Conservation (phyloP, 1,284 basidiomycete genomes). For the Tausonia pullulans region DNA sequence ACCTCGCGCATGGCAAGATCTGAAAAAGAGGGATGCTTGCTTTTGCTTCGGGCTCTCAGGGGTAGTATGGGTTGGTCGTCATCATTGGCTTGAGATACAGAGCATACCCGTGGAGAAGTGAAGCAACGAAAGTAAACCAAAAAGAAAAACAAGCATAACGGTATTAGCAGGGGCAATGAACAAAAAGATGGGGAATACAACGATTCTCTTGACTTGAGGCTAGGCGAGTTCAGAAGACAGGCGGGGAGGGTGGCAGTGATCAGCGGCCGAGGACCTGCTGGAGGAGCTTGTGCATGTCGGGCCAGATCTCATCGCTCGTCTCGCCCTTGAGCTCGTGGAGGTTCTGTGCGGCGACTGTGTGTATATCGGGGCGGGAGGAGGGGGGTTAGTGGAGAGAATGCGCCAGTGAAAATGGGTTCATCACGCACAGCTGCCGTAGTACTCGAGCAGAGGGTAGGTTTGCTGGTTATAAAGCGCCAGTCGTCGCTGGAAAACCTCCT, state of each 20-base stretch:
- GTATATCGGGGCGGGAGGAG: background rate
- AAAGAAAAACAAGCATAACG: no score
- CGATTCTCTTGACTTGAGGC: no score
- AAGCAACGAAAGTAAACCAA: no score
- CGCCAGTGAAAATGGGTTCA: background rate
- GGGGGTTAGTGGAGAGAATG: background rate
- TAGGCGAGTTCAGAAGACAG: no score
- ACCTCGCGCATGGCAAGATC: constrained; percentile 77
- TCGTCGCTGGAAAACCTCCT: constrained; percentile 11
- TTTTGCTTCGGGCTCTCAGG: background rate
- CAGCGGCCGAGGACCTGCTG: background rate
- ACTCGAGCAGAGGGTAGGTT: constrained; percentile 12
- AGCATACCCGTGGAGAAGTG: background rate
- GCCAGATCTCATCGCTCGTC: constrained; percentile 16
- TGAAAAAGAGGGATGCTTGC: constrained; percentile 32
- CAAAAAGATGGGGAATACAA: no score
- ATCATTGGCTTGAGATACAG: background rate
- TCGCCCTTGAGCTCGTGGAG: constrained; percentile 12
- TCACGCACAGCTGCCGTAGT: background rate
- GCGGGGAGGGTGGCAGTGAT: no score
- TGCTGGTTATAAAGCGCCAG: constrained; percentile 14
- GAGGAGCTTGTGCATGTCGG: constrained; percentile 2
- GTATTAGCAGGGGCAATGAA: no score
- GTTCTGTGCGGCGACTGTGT: no score
- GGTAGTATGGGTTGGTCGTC: background rate